Conservation (phyloP, 768 basidiomycete species). For the Auricularia sp. region DNA sequence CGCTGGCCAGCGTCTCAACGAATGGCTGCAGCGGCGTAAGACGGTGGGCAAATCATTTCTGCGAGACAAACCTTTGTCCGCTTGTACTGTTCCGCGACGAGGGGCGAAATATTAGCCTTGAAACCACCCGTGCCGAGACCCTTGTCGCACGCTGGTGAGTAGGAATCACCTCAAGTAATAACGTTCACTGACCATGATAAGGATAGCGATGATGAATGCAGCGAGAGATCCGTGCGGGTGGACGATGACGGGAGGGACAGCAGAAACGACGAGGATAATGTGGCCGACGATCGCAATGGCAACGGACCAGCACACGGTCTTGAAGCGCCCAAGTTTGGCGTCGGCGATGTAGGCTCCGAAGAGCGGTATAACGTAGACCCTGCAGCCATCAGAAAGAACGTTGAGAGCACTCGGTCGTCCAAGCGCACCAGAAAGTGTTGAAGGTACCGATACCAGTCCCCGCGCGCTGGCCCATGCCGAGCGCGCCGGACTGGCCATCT, state of each 20-base stretch:
- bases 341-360: slow-evolving; percentile 68
- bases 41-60: not conserved
- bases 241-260: slow-evolving; percentile 32
- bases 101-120: slow-evolving; percentile 60
- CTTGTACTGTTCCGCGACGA: slow-evolving; percentile 69
- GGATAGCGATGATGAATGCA: slow-evolving; percentile 35
- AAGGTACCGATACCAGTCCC: slow-evolving; percentile 19
- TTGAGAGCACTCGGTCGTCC: slow-evolving; percentile 13
- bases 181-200: slow-evolving; percentile 25
- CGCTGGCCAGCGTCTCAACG: slow-evolving; percentile 36
- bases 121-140: slow-evolving; percentile 34
- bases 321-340: slow-evolving; percentile 61
- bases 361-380: slow-evolving; percentile 55
- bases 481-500: slow-evolving; percentile 16
- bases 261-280: slow-evolving; percentile 35
- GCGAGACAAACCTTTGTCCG: slow-evolving; percentile 27
- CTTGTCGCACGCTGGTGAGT: no score
- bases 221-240: slow-evolving; percentile 32
- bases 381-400: not conserved
- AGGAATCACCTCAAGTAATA: no score
- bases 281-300: slow-evolving; percentile 46
- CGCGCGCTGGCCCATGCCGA: slow-evolving; percentile 16
- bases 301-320: slow-evolving; percentile 59
- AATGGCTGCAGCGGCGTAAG: slow-evolving; percentile 19
- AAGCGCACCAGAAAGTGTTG: slow-evolving; percentile 15